phyloP scores from a whole-genome alignment of 1,284 basidiomycete species.

The Cystobasidium sp. region DNA sequence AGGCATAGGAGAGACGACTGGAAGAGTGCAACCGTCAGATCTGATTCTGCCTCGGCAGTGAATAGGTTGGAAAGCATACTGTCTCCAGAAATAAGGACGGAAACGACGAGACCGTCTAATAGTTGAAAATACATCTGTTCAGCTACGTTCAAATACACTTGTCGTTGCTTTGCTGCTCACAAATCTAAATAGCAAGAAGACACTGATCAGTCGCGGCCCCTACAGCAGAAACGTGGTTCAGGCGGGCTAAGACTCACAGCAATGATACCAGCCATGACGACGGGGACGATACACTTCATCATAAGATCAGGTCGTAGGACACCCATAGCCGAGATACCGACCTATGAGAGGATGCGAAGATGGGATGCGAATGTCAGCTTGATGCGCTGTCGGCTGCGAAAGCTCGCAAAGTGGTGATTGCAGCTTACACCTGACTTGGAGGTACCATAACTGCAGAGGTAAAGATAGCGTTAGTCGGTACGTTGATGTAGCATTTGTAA shows the following conservation, averaged over 20 bases:
- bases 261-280: slow-evolving; percentile 58
- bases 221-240: slow-evolving; percentile 5
- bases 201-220: not conserved
- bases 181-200: slow-evolving; percentile 41
- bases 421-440: slow-evolving; percentile 58
- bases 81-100: slow-evolving; percentile 59
- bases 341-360: slow-evolving; percentile 37
- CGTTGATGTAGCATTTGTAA: not conserved
- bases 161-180: slow-evolving; percentile 31
- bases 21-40: no score
- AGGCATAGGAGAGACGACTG: slow-evolving; percentile 59
- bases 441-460: slow-evolving; percentile 56
- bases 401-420: not conserved
- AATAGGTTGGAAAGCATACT: no score
- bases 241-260: slow-evolving; percentile 49
- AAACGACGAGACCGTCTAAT: slow-evolving; percentile 59
- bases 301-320: slow-evolving; percentile 60
- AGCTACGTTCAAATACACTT: not conserved
- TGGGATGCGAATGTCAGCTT: not conserved
- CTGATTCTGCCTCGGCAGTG: no score
- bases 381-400: not conserved
- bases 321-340: slow-evolving; percentile 61
- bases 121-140: not conserved
- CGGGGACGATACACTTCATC: slow-evolving; percentile 56
- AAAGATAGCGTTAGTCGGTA: not conserved